Evolutionary conservation across 768 basidiomycete species (phyloP).

Genomic region (Boletales sp.): DNA sequence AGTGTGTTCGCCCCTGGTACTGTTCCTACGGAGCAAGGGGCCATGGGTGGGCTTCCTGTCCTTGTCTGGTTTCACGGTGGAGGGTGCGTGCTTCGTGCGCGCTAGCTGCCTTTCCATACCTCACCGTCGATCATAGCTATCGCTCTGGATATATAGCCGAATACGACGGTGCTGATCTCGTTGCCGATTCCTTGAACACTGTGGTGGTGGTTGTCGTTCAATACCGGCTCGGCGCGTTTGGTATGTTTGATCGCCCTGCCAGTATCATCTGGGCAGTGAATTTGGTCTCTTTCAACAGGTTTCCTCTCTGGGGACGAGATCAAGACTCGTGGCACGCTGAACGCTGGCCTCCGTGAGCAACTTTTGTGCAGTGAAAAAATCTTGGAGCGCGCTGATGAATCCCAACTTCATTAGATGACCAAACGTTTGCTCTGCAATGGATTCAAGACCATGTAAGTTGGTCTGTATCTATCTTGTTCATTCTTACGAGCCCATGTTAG

Average conservation of each 20-base stretch:
- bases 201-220: constrained; percentile 30
- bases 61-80: constrained; percentile 38
- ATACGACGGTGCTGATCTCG: constrained; percentile 22
- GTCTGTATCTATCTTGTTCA: not conserved
- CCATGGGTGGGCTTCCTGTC: constrained; percentile 24
- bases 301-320: constrained; percentile 31
- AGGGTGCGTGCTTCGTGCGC: constrained; percentile 16
- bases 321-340: constrained; percentile 30
- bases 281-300: constrained; percentile 16
- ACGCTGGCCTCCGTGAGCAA: constrained; percentile 33
- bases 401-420: constrained; percentile 27
- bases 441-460: constrained; percentile 31
- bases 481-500: constrained; percentile 9
- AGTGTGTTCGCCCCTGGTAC: constrained; percentile 14
- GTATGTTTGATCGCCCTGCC: constrained; percentile 5
- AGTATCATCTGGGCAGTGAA: not conserved
- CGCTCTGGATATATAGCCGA: constrained; percentile 10
- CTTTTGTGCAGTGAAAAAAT: too few species aligned
- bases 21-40: not conserved
- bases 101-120: too few species aligned
- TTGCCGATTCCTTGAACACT: constrained; percentile 21
- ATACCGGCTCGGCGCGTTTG: constrained; percentile 35
- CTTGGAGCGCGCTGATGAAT: not conserved
- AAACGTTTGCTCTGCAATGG: constrained; percentile 34
- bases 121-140: constrained; percentile 19